Evolutionary conservation across 257 asterid genomes (phyloP), one percentile per base, ranked within the genome.

Genomic region (Solanum corneliomulleri): DNA sequence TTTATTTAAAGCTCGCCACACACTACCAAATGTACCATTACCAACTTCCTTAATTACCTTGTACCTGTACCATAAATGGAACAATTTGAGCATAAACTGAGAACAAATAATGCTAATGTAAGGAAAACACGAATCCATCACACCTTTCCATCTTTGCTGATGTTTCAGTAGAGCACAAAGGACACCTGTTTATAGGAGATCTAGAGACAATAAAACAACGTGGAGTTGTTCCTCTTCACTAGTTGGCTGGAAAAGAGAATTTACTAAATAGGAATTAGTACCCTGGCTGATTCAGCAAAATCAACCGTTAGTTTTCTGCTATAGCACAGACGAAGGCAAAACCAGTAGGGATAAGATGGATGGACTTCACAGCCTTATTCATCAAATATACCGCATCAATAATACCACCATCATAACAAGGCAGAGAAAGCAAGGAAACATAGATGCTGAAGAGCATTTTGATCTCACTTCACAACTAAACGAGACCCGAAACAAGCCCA

Each of bases 11-110:
- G 99, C 99, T 86, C 96, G 92, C 99, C 99, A 97, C 80, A 97
- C 99, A 93, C 90, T 94, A 71, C 99, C 99, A 89, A 97, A 97
- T 58, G 99, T 95, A 90, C 99, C 99, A 91, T 90, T 96, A 88
- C 99, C 99, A 86, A 97, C 98, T 91, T 97, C 99, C 92, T 92
- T 96, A 87, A 96, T 95, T 90, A 97, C 89, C 87, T 91, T 95
- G 91, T 97, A 97, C 93, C 99, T 96, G 92, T 88, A 18, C 85
- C 85, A 81, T 49, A 12, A 49, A 31, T 33, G 18, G 45, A 49
- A 49, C 42, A 49, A 10, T 4, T 31, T 81, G 45, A 81, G 70
- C 85, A 81, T 58, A 78, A 81, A 37, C 27, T 45, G 49, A 39
- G 62, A 70, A 21, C 78, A 86, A 83, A 69, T 7, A 60, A 69